These are phyloP conservation scores for Pichia pseudocactophila DNA, from an alignment of 805 yeast genomes.

Conservation along the genomic window DNA sequence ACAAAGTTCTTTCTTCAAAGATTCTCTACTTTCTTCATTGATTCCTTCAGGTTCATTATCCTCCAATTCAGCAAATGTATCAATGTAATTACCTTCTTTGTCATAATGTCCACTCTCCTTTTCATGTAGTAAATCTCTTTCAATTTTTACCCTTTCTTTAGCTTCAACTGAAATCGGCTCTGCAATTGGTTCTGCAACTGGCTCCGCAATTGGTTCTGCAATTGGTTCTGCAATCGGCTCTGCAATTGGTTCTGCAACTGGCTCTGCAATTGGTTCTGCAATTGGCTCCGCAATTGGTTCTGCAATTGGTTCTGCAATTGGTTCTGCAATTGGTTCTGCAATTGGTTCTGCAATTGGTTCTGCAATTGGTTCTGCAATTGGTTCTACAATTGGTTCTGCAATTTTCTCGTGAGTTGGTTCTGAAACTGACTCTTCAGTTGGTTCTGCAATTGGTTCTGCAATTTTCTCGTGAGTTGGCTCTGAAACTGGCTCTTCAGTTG, in stretches of 20 bases:
- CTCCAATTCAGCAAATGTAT: not conserved
- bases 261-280: not conserved
- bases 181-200: no score
- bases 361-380: constrained; percentile 10
- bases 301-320: not conserved
- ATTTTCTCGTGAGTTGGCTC: not conserved
- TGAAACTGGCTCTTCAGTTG: not conserved
- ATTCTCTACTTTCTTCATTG: not conserved
- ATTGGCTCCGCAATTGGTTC: not conserved
- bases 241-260: not conserved
- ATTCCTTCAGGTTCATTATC: not conserved
- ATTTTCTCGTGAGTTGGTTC: not conserved
- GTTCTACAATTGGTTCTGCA: not conserved
- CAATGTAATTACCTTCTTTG: not conserved
- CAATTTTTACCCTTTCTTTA: no score
- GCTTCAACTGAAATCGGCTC: no score
- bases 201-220: not conserved
- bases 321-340: not conserved
- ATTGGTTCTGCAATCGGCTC: not conserved
- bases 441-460: not conserved
- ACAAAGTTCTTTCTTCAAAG: not conserved
- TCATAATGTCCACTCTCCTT: not conserved
- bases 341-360: not conserved
- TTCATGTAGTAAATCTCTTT: not conserved
- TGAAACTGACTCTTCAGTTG: not conserved